Evolutionary conservation across 1,139 yeast species (phyloP).

Genomic region (Candida sp.): DNA sequence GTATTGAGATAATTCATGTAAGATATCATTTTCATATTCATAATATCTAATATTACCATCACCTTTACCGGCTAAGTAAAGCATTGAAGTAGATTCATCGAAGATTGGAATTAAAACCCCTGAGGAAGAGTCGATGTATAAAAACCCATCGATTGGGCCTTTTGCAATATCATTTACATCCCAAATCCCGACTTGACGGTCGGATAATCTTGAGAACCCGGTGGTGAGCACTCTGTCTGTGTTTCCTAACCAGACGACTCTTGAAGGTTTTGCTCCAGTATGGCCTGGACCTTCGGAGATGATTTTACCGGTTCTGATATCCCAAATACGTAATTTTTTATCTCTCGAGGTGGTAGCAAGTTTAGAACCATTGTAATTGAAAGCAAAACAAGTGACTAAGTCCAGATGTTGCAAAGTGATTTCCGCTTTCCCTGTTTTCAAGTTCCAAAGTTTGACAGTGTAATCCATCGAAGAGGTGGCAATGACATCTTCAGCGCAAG

Average conservation of each 20-base stretch:
- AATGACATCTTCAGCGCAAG: slow-evolving; percentile 78
- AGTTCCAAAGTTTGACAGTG: slow-evolving; percentile 87
- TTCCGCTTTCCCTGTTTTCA: slow-evolving; percentile 68
- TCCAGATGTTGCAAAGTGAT: slow-evolving; percentile 83
- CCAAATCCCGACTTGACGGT: slow-evolving; percentile 96
- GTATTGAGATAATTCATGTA: slow-evolving; percentile 80
- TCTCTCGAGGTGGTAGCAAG: slow-evolving; percentile 93
- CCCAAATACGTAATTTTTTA: slow-evolving; percentile 89
- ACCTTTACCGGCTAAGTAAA: slow-evolving; percentile 95
- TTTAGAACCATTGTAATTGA: slow-evolving; percentile 83
- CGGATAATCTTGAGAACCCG: slow-evolving; percentile 92
- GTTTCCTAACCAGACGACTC: slow-evolving; percentile 89
- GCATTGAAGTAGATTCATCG: slow-evolving; percentile 75
- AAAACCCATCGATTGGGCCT: slow-evolving; percentile 89
- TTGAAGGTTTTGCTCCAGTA: slow-evolving; percentile 85
- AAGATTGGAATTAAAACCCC: slow-evolving; percentile 91
- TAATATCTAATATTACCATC: slow-evolving; percentile 96
- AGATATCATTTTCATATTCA: slow-evolving; percentile 80
- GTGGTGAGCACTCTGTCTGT: slow-evolving; percentile 85
- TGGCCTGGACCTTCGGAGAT: slow-evolving; percentile 88
- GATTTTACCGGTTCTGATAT: slow-evolving; percentile 68
- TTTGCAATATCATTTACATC: slow-evolving; percentile 66
- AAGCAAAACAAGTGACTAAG: slow-evolving; percentile 87
- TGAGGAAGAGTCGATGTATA: slow-evolving; percentile 82
- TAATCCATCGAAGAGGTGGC: slow-evolving; percentile 92